Evolutionary conservation across 805 yeast genomes (phyloP).

Genomic region (Barnettozyma wickerhamii): DNA sequence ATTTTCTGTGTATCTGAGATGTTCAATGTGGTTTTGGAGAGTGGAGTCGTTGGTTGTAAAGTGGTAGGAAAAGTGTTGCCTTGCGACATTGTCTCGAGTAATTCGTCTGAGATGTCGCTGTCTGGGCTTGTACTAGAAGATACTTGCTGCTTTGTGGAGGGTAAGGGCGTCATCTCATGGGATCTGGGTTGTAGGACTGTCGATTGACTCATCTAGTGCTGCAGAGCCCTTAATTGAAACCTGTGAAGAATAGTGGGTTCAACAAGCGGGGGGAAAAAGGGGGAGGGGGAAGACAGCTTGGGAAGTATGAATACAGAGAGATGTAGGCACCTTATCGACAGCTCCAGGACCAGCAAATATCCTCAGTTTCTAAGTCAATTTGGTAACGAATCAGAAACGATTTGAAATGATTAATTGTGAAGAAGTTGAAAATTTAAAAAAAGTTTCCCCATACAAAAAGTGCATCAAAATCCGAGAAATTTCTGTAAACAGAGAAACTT

Average conservation of each 20-base stretch:
- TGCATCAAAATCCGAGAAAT: constrained; percentile 11
- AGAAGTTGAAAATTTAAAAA: too few relatives aligned
- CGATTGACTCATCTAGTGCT: constrained; percentile 1
- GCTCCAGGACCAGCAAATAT: too few relatives aligned
- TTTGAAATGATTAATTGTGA: too few relatives aligned
- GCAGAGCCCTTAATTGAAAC: background rate
- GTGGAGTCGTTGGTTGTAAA: constrained; percentile 8
- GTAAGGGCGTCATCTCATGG: background rate
- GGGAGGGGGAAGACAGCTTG: background rate
- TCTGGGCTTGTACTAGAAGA: background rate
- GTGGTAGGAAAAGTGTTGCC: constrained; percentile 10
- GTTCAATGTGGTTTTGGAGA: constrained; percentile 5
- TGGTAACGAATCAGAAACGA: too few relatives aligned
- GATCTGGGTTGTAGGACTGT: constrained; percentile 1
- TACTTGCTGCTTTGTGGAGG: background rate
- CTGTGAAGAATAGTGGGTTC: background rate
- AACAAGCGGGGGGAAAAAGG: background rate
- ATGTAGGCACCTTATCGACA: too few relatives aligned
- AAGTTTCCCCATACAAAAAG: background rate
- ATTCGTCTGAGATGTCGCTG: constrained; percentile 10
- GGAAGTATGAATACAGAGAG: too few relatives aligned
- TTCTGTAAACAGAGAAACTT: constrained; percentile 1
- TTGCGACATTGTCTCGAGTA: constrained; percentile 8
- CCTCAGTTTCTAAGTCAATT: too few relatives aligned
- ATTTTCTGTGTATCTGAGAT: constrained; percentile 51